Base-by-base conservation (phyloP, 148 eudicot species). In the Cornus florida region DNA sequence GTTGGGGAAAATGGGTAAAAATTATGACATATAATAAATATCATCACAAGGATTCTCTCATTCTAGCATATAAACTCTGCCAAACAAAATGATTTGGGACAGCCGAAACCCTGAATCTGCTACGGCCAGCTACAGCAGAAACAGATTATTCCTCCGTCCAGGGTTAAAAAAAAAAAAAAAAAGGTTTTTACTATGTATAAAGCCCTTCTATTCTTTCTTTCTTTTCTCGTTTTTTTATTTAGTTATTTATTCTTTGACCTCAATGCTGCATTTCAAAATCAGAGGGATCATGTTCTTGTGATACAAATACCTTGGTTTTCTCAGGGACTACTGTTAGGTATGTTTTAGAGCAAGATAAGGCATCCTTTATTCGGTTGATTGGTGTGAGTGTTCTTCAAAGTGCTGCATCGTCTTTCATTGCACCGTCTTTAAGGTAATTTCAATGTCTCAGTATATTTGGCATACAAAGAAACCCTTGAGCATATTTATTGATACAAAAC, bases 351-450 rank as follows among this genome's bases (percentile, higher is more conserved):
- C 99, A 95, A 87, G 95, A 95, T 81, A 95, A 92, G 83, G 89
- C 94, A 68, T 81, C 99, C 38, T 95, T 95, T 78, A 70, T 92
- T 68, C 93, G 90, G 79, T 87, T 95, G 78, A 93, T 95, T 82
- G 94, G 97, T 69, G 85, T 92, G 79, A 95, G 99, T 79, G 85
- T 95, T 79, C 87, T 95, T 43, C 99, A 95, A 81, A 95, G 99
- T 86, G 93, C 94, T 68, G 98, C 99, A 79, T 95, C 99, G 59
- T 95, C 99, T 78, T 93, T 95, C 75, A 88, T 93, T 79, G 99
- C 99, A 77, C 99, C 99, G 66, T 95, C 99, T 68, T 82, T 95
- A 82, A 93, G 97, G 99, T 95, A 78, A 71, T 78, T 67, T 62
- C 66, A 20, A 62, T 17, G 66, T 24, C 66, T n/a, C 23, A 6